Evolutionary conservation across 176 grass and related monocot species (phyloP), one percentile per base, ranked within the genome.

Genomic region (Neostapfia colusana): DNA sequence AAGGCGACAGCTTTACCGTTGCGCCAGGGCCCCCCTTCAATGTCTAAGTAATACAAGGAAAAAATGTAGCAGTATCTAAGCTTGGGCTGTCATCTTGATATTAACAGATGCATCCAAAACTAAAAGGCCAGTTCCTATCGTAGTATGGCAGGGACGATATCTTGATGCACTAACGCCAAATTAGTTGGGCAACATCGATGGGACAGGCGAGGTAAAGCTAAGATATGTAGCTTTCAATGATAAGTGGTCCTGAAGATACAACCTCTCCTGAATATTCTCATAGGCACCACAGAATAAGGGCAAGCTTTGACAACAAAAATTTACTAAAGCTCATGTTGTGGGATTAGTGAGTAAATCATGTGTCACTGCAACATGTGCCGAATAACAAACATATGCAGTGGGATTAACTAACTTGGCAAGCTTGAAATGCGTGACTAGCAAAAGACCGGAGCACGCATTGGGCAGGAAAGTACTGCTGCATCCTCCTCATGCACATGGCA

Each of bases 381-480:
- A n/a, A 64, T 26, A 76, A 43, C 25, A 76, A 26, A 50, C 18
- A 39, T 13, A 71, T 5, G 3, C 18, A 56, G 10, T 48, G 7
- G 6, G 66, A 78, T 72, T 50, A 82, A 65, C 73, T 11, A 87
- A 82, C 36, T 59, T 50, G 39, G 24, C 21, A 14, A 81, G 79
- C 41, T 72, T 69, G 36, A 82, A 72, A 57, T 87, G 85, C 59
- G 85, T 82, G 79, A 87, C 57, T 46, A 82, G 58, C 38, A 77
- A 82, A n/a, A 81, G 55, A 41, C 64, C 6, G 5, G 11, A 53
- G 44, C 21, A 39, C 26, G 49, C 56, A 44, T 59, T 53, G 14
- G 50, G 25, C 27, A 87, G 58, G 46, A 77, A 73, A 27, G 48
- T 31, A 40, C 2, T 31, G 57, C 24, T 44, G 54, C 35, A 42